Conservation (phyloP, 2,329 filamentous ascomycete species). For the Fusarium albidum region DNA sequence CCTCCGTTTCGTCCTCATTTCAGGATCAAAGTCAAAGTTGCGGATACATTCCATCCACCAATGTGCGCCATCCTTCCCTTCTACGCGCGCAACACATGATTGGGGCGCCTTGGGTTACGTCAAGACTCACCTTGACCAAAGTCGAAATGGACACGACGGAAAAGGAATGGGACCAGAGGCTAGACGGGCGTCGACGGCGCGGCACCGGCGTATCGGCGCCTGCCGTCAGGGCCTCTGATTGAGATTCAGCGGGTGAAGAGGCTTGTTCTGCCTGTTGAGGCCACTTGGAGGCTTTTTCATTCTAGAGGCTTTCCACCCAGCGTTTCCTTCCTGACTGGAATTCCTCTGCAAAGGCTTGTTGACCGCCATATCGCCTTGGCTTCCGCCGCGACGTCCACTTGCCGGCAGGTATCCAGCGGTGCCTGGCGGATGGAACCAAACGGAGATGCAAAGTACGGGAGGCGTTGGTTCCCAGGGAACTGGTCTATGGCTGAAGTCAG, state of each 20-base stretch:
- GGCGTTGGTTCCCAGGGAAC: constrained; percentile 5
- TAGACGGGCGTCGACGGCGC: neutral
- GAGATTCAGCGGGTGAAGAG: neutral
- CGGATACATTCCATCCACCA: constrained; percentile 21
- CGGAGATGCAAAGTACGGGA: constrained; percentile 1
- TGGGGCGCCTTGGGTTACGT: neutral
- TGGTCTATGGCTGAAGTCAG: constrained; percentile 28
- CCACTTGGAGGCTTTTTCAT: constrained; percentile 2
- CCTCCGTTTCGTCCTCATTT: constrained; percentile 1
- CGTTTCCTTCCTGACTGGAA: constrained; percentile 3
- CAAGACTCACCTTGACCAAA: neutral
- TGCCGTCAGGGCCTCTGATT: neutral
- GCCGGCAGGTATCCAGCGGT: neutral
- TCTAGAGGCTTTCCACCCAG: neutral
- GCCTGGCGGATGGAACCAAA: neutral
- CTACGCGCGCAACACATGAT: neutral
- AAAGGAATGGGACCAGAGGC: neutral
- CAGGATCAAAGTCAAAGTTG: constrained; percentile 3
- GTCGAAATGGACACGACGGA: neutral
- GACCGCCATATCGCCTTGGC: neutral
- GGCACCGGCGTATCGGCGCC: neutral
- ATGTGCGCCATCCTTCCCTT: neutral
- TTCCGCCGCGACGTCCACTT: constrained; percentile 14
- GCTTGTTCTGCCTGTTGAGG: neutral
- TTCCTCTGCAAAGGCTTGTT: neutral